Conservation (phyloP, 768 basidiomycete species). For the Podaxis sp. region DNA sequence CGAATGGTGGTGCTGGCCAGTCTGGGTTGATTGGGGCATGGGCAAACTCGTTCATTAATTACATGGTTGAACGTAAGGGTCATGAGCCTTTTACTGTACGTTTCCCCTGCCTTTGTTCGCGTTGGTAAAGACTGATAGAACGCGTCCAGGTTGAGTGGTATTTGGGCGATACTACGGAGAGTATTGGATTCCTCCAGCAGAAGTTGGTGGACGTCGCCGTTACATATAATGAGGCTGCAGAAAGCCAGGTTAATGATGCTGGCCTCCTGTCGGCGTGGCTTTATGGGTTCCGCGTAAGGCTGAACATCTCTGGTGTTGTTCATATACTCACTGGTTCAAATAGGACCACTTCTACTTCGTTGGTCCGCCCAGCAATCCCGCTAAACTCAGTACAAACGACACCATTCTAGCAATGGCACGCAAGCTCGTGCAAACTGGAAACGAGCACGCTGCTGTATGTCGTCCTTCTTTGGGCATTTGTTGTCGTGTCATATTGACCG, state of each 20-base stretch:
- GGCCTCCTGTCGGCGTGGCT: constrained; percentile 32
- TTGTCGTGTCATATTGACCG: not conserved
- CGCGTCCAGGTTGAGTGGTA: constrained; percentile 52
- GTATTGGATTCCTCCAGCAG: constrained; percentile 38
- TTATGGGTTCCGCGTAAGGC: constrained; percentile 47
- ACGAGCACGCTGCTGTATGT: constrained; percentile 39
- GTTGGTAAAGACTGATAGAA: not conserved
- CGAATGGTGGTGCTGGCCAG: constrained; percentile 52
- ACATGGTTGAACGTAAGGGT: constrained; percentile 30
- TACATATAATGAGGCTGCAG: constrained; percentile 54
- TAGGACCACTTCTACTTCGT: constrained; percentile 54
- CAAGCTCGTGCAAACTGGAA: constrained; percentile 45
- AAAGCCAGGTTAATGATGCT: constrained; percentile 32
- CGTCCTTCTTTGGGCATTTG: not conserved
- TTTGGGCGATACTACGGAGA: constrained; percentile 55
- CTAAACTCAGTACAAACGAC: constrained; percentile 32
- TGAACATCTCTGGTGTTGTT: not conserved
- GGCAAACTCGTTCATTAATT: constrained; percentile 47
- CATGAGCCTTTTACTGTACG: constrained; percentile 33
- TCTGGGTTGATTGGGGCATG: constrained; percentile 47
- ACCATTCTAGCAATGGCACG: constrained; percentile 44
- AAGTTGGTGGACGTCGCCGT: constrained; percentile 49
- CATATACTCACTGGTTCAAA: not conserved
- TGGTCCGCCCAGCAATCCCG: constrained; percentile 49
- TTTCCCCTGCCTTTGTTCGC: not conserved